These are phyloP conservation scores for Kuraishia hungarica DNA, from an alignment of 805 yeast genomes.

Conservation along the genomic window DNA sequence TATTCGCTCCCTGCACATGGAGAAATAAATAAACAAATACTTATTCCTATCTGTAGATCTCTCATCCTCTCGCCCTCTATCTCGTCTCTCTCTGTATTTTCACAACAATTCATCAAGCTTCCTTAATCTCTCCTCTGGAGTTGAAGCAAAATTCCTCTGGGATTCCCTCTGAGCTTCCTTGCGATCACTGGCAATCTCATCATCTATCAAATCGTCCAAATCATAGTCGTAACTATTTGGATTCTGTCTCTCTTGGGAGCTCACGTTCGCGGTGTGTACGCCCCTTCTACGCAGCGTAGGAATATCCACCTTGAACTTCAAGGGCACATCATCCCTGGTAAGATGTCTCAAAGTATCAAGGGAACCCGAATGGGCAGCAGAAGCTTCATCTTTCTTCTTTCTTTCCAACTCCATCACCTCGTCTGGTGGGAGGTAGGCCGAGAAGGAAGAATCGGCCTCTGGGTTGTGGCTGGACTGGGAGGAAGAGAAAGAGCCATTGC, in stretches of 20 bases:
- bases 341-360: conserved; percentile 11
- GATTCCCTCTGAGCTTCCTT: conserved; percentile 4
- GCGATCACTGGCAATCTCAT: conserved; percentile 20
- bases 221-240: conserved; percentile 40
- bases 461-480: background rate
- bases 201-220: conserved; percentile 34
- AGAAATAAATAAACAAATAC: no score
- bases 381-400: background rate
- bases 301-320: conserved; percentile 13
- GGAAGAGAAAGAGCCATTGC: background rate
- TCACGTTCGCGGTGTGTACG: background rate
- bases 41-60: no score
- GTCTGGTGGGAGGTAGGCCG: conserved; percentile 23
- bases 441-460: background rate
- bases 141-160: background rate
- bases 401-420: conserved; percentile 7
- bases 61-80: no score
- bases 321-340: conserved; percentile 20
- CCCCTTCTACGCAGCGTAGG: conserved; percentile 11
- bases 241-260: conserved; percentile 14
- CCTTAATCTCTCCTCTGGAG: background rate
- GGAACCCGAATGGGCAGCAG: background rate
- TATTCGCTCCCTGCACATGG: no score
- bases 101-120: background rate
- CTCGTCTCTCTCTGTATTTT: no score